Evolutionary conservation across 2,329 filamentous ascomycete species (phyloP).

Genomic region (Talaromyces marneffei): DNA sequence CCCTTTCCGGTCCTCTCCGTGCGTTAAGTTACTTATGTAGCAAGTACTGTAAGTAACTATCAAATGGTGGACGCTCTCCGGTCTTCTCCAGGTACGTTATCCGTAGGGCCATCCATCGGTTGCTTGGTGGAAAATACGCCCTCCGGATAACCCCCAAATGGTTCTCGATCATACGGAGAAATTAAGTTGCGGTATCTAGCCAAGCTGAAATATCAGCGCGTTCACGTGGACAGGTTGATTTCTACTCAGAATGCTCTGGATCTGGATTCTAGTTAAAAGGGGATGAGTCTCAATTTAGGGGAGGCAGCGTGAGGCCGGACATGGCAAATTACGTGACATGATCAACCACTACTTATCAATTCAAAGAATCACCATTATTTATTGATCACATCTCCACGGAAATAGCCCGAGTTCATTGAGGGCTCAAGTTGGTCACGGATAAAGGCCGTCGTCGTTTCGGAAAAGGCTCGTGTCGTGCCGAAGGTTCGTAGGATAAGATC

Average conservation of each 20-base stretch:
- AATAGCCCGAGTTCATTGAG: neutral
- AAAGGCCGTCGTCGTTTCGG: neutral
- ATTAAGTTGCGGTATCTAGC: neutral
- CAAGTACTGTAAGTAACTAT: neutral
- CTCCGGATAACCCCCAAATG: neutral
- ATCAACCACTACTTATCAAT: neutral
- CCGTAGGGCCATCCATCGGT: neutral
- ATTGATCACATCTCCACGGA: neutral
- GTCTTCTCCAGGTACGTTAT: neutral
- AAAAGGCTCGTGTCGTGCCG: neutral
- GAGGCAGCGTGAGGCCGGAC: neutral
- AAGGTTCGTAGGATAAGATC: neutral
- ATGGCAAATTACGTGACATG: neutral
- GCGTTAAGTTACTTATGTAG: neutral
- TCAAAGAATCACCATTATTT: neutral
- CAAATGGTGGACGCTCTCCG: neutral
- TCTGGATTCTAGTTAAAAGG: neutral
- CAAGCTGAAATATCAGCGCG: neutral
- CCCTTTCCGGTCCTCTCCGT: constrained; percentile 21
- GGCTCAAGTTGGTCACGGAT: neutral
- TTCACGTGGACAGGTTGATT: neutral
- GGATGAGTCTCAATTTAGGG: neutral
- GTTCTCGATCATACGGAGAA: neutral
- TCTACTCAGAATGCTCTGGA: neutral
- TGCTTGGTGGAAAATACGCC: neutral